phyloP scores from a whole-genome alignment of 2,329 filamentous ascomycete genomes.

The Fusarium coicis region DNA sequence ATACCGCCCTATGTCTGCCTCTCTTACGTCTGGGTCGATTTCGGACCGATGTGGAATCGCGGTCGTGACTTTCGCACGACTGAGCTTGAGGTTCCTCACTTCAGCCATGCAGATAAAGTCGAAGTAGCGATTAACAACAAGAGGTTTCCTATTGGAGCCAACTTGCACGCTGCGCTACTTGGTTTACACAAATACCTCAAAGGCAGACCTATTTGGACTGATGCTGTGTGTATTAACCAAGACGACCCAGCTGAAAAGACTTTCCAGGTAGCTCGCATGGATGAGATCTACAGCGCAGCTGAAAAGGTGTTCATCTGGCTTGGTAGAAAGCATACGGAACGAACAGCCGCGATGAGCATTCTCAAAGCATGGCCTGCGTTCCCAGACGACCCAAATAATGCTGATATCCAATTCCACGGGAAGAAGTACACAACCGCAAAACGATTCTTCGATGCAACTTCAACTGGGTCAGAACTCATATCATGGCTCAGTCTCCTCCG shows the following conservation, averaged over 20 bases:
- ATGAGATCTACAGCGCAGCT: conserved; percentile 12
- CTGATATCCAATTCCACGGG: conserved; percentile 4
- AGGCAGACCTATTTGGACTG: conserved; percentile 11
- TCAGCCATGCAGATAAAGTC: background rate
- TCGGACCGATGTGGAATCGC: conserved; percentile 14
- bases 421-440: conserved; percentile 14
- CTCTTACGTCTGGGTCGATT: conserved; percentile 25
- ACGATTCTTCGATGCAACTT: conserved; percentile 13
- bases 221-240: conserved; percentile 17
- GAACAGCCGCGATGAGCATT: conserved; percentile 2
- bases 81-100: conserved; percentile 18
- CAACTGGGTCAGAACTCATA: background rate
- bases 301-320: conserved; percentile 18
- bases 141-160: background rate
- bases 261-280: conserved; percentile 7
- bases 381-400: background rate
- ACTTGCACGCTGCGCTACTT: conserved; percentile 12
- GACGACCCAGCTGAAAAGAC: background rate
- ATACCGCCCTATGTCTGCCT: conserved; percentile 15
- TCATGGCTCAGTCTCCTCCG: conserved; percentile 5
- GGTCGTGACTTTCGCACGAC: conserved; percentile 12
- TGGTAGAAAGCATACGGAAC: background rate
- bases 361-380: conserved; percentile 9
- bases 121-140: background rate
- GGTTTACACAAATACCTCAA: background rate